Base-by-base conservation (phyloP, 805 yeast species). In the Teunomyces stri region DNA sequence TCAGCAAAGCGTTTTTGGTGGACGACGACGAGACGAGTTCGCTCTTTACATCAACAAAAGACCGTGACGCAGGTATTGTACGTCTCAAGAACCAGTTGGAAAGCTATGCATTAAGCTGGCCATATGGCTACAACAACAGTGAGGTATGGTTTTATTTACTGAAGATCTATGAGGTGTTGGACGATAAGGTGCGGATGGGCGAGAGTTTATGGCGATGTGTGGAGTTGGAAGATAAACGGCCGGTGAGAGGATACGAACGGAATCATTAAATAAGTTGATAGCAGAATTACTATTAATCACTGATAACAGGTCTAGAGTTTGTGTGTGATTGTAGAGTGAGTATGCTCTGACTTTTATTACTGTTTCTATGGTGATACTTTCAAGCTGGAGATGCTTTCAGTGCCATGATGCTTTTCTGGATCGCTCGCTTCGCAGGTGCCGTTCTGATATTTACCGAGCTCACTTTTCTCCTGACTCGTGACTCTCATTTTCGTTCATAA, bases 91-190 rank as follows among this genome's bases (percentile, higher is more conserved):
- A 70, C 49, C 65, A 70, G 46, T 60, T 79, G 45, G 80, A 77
- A 51, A 55, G 56, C 34, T 57, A 57, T 47, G 53, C 72, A 10
- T 58, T 64, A 30, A 59, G 69, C 44, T 68, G 75, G 68, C 78
- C 76, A 29, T 58, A 55, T 43, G 77, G 74, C 6, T 55, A 56
- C 53, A 75, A 72, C 51, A 58, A 58, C 42, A 52, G 74, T 2
- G 96, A 89, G 61, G 73, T 85, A 10, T 85, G 91, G 86, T 84
- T 81, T 78, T 76, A 77, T 46, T 68, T 87, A 48, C 79, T 89
- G 1, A 65, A 74, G 52, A 75, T 87, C 18, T 85, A 85, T 60
- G 90, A 84, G 51, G 68, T 59, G 21, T 66, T 78, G 42, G 81
- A 78, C 39, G 87, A 84, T 49, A 74, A 74, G 50, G 50, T 63